Evolutionary conservation across 2,329 filamentous ascomycete genomes (phyloP), one percentile per base, ranked within the genome.

Genomic region (Nemania diffusa): DNA sequence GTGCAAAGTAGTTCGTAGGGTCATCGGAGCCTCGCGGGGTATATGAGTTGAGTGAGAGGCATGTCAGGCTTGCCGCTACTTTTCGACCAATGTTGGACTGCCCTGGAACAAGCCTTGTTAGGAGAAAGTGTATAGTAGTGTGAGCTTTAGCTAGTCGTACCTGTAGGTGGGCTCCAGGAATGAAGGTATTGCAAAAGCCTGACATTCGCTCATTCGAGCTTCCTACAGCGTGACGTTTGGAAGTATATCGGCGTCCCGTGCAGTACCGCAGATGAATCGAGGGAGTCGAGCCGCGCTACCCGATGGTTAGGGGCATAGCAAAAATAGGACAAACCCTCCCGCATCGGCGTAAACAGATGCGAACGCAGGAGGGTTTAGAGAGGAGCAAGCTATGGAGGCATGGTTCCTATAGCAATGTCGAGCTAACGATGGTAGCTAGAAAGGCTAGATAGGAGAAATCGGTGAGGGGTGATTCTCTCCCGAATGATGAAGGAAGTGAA

Each of bases 381-480:
- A 17, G n/a, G 27, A 52, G 17, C 32, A n/a, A 48, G 42, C 57
- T 61, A 60, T 46, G 57, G 56, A 37, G 50, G 51, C 65, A 68
- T 64, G 26, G 46, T 51, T 46, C 48, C 15, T 11, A 11, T 32
- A 15, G 32, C 29, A 22, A 53, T 29, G 44, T 34, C 24, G 5
- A 20, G 52, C 40, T 20, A 22, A 22, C 44, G 20, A 34, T 17
- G 44, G 56, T 48, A 8, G 22, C 7, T 3, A 26, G 24, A n/a
- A 20, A 4, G 40, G 11, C 11, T 1, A 56, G 26, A 22, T 29
- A 11, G 20, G 44, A 57, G 22, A 22, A 26, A 27, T 20, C n/a
- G 29, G 26, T 52, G 50, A 57, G 53, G 63, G 57, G 34, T 34
- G 42, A n/a, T n/a, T 53, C n/a, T 1, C 26, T 48, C 26, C 42